Base-by-base conservation (phyloP, 148 eudicot species). In the Rhododendron mucronatum region DNA sequence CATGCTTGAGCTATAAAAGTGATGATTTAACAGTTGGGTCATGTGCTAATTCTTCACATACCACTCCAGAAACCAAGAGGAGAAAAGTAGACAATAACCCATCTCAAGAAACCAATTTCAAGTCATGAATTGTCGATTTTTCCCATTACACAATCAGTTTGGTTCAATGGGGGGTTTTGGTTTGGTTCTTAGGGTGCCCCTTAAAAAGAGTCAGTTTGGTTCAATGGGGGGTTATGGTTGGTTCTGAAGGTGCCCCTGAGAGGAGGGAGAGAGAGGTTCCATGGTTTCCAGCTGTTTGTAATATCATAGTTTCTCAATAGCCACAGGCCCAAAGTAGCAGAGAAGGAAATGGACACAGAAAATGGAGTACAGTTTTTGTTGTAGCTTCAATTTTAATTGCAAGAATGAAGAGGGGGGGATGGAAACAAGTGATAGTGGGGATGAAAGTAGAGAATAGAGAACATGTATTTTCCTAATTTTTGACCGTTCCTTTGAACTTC, bases 1-100 rank as follows among this genome's bases (percentile, higher is more conserved):
- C 88, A 69, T 89, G 94, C 85, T 86, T 93, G 84, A 94, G 94
- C 92, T 89, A 83, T 85, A 91, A 87, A 89, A 93, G 85, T 87
- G 91, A 89, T 88, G 92, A 88, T 30, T 33, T 85, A 28, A 80
- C 88, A 81, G 88, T 84, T 90, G 87, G 78, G 23, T 74, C 78
- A 33, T 15, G 44, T 16, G 44, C 23, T 15, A 9, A 37, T 74
- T 74, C 78, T 16, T 74, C 78, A 35, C 21, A 18, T 37, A 37
- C 23, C 45, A 74, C 44, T 37, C 78, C 78, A 74, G 78, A 74
- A 33, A 35, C 78, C 41, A 35, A 74, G 78, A 74, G 45, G 78
- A 35, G 45, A 16, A 74, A 74, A 74, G 8, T 35, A 16, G 45
- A 37, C 78, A 1, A 16, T 11, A 5, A 35, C 78, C 78, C 78